Percentiles rank a stretch among this genome's conserved stretches.
Evolutionary conservation across 2,329 filamentous ascomycete genomes (phyloP).

Genomic region (Monosporascus sp.): DNA sequence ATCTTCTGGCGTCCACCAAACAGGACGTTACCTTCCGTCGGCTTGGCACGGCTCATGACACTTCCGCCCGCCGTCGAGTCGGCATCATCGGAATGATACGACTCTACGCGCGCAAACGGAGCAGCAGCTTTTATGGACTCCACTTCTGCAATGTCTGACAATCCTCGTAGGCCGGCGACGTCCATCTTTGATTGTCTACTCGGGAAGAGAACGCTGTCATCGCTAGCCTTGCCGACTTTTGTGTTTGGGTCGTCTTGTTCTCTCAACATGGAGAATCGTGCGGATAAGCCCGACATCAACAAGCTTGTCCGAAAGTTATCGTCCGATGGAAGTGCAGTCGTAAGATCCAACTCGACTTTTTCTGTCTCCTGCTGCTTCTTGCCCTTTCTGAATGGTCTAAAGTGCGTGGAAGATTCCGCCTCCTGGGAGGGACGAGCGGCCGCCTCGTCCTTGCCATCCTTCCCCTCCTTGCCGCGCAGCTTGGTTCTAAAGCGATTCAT

Average conservation of each 20-base stretch:
- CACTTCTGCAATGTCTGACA: slow-evolving; percentile 87
- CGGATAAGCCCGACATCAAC: slow-evolving; percentile 90
- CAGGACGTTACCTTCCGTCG: slow-evolving; percentile 82
- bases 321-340: slow-evolving; percentile 67
- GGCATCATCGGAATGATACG: slow-evolving; percentile 63
- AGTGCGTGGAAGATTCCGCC: slow-evolving; percentile 46
- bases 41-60: slow-evolving; percentile 79
- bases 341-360: slow-evolving; percentile 67
- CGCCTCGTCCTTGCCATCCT: slow-evolving; percentile 57
- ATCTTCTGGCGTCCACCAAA: slow-evolving; percentile 96
- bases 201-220: slow-evolving; percentile 85
- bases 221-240: slow-evolving; percentile 86
- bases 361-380: slow-evolving; percentile 53
- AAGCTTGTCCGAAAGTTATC: slow-evolving; percentile 95
- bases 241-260: slow-evolving; percentile 91
- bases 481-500: slow-evolving; percentile 78
- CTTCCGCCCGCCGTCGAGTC: slow-evolving; percentile 57
- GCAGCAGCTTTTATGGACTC: slow-evolving; percentile 67
- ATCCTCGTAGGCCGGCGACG: slow-evolving; percentile 52
- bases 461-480: slow-evolving; percentile 50
- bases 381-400: slow-evolving; percentile 50
- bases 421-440: slow-evolving; percentile 47
- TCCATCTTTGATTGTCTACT: slow-evolving; percentile 77
- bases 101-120: slow-evolving; percentile 54
- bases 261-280: slow-evolving; percentile 91